Conservation (phyloP, 495 filamentous ascomycete species). For the Entonaema liquescens region DNA sequence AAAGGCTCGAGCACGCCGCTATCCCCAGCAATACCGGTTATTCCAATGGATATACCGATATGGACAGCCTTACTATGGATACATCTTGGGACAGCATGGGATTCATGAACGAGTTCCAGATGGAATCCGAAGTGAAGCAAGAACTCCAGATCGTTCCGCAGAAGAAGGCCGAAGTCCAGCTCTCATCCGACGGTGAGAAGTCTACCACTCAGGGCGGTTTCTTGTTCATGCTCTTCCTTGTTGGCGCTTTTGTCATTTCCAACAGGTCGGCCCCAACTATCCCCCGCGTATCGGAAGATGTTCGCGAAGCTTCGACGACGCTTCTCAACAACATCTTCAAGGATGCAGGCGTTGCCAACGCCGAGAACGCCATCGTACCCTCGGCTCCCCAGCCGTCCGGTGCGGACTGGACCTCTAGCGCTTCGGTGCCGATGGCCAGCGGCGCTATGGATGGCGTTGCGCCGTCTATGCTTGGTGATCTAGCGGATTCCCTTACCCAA, state of each 20-base stretch:
- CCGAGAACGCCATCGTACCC: constrained; percentile 54
- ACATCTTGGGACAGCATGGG: constrained; percentile 81
- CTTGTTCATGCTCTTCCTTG: constrained; percentile 87
- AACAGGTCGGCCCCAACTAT: constrained; percentile 74
- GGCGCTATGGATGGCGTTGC: constrained; percentile 63
- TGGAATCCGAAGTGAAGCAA: constrained; percentile 63
- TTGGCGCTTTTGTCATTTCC: constrained; percentile 95
- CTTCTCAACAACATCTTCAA: constrained; percentile 89
- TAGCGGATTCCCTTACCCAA: constrained; percentile 76
- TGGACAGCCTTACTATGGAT: constrained; percentile 85
- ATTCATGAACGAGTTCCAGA: constrained; percentile 70
- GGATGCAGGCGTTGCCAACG: constrained; percentile 71
- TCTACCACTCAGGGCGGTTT: constrained; percentile 70
- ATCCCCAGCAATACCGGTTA: constrained; percentile 67
- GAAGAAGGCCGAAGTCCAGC: constrained; percentile 63
- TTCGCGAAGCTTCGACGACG: constrained; percentile 88
- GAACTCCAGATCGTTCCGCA: constrained; percentile 65
- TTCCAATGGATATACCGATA: constrained; percentile 75
- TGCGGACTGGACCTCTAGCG: constrained; percentile 55
- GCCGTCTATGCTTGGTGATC: constrained; percentile 74
- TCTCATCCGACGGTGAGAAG: constrained; percentile 66
- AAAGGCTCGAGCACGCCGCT: constrained; percentile 75
- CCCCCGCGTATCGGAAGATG: constrained; percentile 89
- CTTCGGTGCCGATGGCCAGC: constrained; percentile 60
- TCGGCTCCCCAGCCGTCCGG: constrained; percentile 62